Conservation (phyloP, 257 asterid genomes). For the Fraxinus americana region DNA sequence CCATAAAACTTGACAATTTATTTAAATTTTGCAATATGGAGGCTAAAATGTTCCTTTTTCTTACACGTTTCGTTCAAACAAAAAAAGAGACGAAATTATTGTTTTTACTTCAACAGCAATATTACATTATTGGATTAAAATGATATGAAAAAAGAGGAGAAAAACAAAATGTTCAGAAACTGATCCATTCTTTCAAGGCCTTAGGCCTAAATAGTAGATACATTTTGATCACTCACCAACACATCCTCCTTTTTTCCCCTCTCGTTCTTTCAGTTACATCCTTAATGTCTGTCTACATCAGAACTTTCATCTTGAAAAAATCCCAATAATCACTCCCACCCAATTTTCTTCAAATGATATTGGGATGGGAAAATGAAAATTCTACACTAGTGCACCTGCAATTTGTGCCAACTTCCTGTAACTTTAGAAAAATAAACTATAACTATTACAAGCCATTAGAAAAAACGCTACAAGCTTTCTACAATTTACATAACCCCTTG, state of each 20-base stretch:
- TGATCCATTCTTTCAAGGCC: slow-evolving; percentile 35
- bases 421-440: slow-evolving; percentile 34
- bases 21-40: no score
- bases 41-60: no score
- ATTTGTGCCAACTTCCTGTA: slow-evolving; percentile 47
- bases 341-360: slow-evolving; percentile 35
- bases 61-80: no score
- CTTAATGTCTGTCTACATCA: slow-evolving; percentile 40
- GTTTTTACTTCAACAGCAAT: neutral
- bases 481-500: slow-evolving; percentile 59
- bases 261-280: slow-evolving; percentile 26
- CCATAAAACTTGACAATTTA: no score
- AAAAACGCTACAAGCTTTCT: slow-evolving; percentile 44
- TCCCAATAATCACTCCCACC: slow-evolving; percentile 47
- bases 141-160: neutral
- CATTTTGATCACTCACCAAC: slow-evolving; percentile 17
- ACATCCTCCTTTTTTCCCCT: neutral
- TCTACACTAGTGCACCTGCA: slow-evolving; percentile 54
- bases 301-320: slow-evolving; percentile 76
- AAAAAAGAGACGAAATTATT: no score
- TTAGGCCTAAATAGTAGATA: slow-evolving; percentile 28
- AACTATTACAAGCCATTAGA: slow-evolving; percentile 36
- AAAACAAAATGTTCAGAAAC: neutral
- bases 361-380: slow-evolving; percentile 45
- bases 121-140: neutral